These are phyloP conservation scores for Aspergillus hancockii DNA, from an alignment of 495 filamentous ascomycete genomes.

Conservation along the genomic window DNA sequence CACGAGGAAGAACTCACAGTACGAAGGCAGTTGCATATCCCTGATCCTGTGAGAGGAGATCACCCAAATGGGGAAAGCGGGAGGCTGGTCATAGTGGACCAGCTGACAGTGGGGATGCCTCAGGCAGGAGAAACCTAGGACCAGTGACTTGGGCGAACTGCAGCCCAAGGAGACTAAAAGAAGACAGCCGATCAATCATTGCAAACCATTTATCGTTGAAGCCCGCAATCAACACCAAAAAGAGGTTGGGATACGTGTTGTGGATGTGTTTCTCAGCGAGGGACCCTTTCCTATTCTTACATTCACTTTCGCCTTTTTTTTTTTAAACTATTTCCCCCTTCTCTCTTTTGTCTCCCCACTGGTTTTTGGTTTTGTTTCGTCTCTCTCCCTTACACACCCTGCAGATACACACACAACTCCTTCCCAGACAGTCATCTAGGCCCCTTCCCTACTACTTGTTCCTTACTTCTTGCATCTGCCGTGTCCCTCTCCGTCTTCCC, in stretches of 20 bases:
- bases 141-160: not conserved
- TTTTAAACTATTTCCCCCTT: slow-evolving; percentile 7
- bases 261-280: not conserved
- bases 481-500: slow-evolving; percentile 13
- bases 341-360: slow-evolving; percentile 6
- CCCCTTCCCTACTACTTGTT: slow-evolving; percentile 13
- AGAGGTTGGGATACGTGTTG: slow-evolving; percentile 4
- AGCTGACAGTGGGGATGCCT: not conserved
- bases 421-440: slow-evolving; percentile 15
- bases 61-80: not conserved
- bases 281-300: not conserved
- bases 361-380: slow-evolving; percentile 4
- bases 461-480: slow-evolving; percentile 20
- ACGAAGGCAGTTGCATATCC: not conserved
- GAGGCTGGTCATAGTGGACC: not conserved
- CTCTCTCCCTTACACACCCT: slow-evolving; percentile 12
- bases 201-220: not conserved
- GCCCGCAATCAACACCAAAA: not conserved
- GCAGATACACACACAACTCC: slow-evolving; percentile 9
- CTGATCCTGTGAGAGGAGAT: not conserved
- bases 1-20: not conserved
- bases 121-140: not conserved
- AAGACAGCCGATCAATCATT: not conserved
- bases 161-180: not conserved
- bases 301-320: not conserved